Evolutionary conservation across 1,139 yeast genomes (phyloP).

Genomic region (Hyphopichia burtonii): DNA sequence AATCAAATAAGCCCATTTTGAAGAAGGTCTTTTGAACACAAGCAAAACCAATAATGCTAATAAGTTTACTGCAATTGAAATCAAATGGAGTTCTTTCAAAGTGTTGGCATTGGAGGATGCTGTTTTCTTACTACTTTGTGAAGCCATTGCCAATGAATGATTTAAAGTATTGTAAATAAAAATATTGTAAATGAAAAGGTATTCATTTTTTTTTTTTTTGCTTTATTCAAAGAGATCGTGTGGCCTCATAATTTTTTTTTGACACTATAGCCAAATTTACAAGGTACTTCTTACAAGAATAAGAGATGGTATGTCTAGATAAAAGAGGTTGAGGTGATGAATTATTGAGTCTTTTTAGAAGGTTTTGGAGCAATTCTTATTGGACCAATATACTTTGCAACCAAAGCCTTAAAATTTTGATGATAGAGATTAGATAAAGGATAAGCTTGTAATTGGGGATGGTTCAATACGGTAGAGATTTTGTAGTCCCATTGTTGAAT

Average conservation of each 20-base stretch:
- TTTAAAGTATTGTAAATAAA: too few species aligned
- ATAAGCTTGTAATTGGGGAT: slow-evolving; percentile 23
- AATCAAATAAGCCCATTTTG: slow-evolving; percentile 50
- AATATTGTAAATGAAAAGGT: too few species aligned
- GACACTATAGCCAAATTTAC: too few species aligned
- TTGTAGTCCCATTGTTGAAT: slow-evolving; percentile 39
- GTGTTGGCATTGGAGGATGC: slow-evolving; percentile 58
- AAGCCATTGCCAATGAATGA: slow-evolving; percentile 34
- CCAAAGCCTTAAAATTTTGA: slow-evolving; percentile 7
- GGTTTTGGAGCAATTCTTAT: slow-evolving; percentile 7
- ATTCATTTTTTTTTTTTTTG: slow-evolving; percentile 1
- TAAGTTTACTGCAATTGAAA: slow-evolving; percentile 44
- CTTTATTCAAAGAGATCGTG: not conserved
- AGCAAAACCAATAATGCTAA: slow-evolving; percentile 37
- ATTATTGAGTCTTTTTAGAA: slow-evolving; percentile 3
- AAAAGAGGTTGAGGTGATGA: too few species aligned
- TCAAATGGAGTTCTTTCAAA: slow-evolving; percentile 53
- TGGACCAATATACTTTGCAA: slow-evolving; percentile 10
- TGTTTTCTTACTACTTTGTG: slow-evolving; percentile 60
- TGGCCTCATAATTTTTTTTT: not conserved
- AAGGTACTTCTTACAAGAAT: too few species aligned
- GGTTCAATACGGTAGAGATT: slow-evolving; percentile 14
- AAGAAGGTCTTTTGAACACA: slow-evolving; percentile 52
- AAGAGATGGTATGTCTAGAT: too few species aligned
- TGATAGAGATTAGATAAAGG: slow-evolving; percentile 9